Conservation (phyloP, 345 rosid genomes). For the Salix caprea region DNA sequence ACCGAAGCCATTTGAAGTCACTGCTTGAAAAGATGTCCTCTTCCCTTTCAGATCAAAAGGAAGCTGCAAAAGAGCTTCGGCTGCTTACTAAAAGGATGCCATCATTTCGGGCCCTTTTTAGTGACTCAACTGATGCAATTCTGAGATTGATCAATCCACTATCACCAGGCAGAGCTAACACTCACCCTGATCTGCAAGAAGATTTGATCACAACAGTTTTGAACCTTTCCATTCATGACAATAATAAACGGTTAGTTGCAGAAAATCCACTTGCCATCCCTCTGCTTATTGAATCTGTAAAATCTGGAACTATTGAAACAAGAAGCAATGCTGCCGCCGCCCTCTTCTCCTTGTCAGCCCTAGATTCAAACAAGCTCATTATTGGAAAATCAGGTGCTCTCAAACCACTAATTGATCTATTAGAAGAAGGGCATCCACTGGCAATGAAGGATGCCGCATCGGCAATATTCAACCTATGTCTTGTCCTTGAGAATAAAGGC, state of each 20-base stretch:
- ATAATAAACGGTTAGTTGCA: slow-evolving; percentile 34
- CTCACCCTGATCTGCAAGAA: slow-evolving; percentile 39
- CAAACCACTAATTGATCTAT: slow-evolving; percentile 39
- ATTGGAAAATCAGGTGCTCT: slow-evolving; percentile 55
- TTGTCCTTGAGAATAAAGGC: slow-evolving; percentile 26
- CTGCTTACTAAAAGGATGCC: slow-evolving; percentile 38
- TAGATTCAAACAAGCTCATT: slow-evolving; percentile 27
- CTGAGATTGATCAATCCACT: slow-evolving; percentile 39
- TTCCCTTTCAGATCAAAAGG: slow-evolving; percentile 37
- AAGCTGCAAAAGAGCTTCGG: slow-evolving; percentile 50
- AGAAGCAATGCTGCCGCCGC: slow-evolving; percentile 57
- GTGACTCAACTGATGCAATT: slow-evolving; percentile 30
- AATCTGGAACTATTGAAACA: slow-evolving; percentile 36
- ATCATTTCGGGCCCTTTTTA: slow-evolving; percentile 37
- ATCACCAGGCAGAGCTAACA: slow-evolving; percentile 9
- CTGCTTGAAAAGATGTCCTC: slow-evolving; percentile 46
- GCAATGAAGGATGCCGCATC: slow-evolving; percentile 43
- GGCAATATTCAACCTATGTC: slow-evolving; percentile 43
- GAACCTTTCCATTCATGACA: slow-evolving; percentile 42
- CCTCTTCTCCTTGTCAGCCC: slow-evolving; percentile 36
- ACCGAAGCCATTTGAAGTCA: slow-evolving; percentile 24
- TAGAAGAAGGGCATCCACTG: slow-evolving; percentile 38
- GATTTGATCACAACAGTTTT: slow-evolving; percentile 42
- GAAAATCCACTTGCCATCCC: slow-evolving; percentile 40
- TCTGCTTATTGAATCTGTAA: slow-evolving; percentile 38